Evolutionary conservation across 257 asterid genomes (phyloP).

Genomic region (Solanum clarkiae): DNA sequence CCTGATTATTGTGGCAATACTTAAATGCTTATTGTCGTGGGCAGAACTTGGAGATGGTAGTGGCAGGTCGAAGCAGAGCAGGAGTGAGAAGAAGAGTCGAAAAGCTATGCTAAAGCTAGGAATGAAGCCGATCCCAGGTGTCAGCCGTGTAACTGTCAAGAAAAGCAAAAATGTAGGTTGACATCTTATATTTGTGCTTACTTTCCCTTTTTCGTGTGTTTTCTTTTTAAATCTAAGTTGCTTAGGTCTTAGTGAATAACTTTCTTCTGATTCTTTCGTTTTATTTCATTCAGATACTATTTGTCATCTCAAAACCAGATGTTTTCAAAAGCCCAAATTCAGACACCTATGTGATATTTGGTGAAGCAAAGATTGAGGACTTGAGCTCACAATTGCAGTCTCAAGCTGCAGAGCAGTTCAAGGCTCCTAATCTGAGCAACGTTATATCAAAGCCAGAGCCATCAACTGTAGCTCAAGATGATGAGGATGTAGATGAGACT

Average conservation of each 20-base stretch:
- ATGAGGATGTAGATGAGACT: slow-evolving; percentile 56
- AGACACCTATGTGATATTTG: slow-evolving; percentile 52
- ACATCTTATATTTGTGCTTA: background rate
- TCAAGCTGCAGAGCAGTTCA: slow-evolving; percentile 58
- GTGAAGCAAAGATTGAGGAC: slow-evolving; percentile 63
- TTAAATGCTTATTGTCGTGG: background rate
- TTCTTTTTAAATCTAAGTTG: background rate
- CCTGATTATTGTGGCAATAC: background rate
- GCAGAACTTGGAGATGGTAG: slow-evolving; percentile 42
- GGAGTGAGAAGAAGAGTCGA: slow-evolving; percentile 62
- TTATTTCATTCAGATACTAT: slow-evolving; percentile 23
- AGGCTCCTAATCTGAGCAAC: slow-evolving; percentile 25
- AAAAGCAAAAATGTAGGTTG: slow-evolving; percentile 53
- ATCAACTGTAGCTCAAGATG: slow-evolving; percentile 28
- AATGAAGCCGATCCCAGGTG: slow-evolving; percentile 53
- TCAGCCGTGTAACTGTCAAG: slow-evolving; percentile 61
- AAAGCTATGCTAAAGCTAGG: slow-evolving; percentile 70
- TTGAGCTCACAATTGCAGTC: slow-evolving; percentile 52
- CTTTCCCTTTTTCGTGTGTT: background rate
- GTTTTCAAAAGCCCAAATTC: slow-evolving; percentile 66
- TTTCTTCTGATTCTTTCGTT: background rate
- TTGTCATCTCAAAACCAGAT: slow-evolving; percentile 58
- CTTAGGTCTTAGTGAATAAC: background rate
- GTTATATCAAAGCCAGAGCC: slow-evolving; percentile 26
- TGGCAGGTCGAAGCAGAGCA: slow-evolving; percentile 58